These are phyloP conservation scores for Floccularia luteovirens DNA, from an alignment of 768 basidiomycete species.

Conservation along the genomic window DNA sequence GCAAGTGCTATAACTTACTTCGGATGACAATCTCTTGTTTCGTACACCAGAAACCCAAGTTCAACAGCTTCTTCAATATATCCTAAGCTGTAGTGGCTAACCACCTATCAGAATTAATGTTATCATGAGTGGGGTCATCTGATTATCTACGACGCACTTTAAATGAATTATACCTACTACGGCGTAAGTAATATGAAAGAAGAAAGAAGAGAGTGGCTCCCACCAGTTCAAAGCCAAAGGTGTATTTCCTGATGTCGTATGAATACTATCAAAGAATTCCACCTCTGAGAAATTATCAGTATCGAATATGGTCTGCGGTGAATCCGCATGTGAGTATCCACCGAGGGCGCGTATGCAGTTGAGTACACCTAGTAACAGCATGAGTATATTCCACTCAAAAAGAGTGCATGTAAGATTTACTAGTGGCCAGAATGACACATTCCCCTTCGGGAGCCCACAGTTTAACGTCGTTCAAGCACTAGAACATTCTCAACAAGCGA, in stretches of 20 bases:
- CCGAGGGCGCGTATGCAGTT: conserved; percentile 60
- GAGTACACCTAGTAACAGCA: conserved; percentile 35
- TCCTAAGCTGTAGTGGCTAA: conserved; percentile 58
- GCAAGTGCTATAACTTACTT: conserved; percentile 37
- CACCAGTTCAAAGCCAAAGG: conserved; percentile 56
- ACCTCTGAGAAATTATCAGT: conserved; percentile 51
- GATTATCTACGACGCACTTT: conserved; percentile 34
- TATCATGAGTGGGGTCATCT: neutral
- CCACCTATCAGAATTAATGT: conserved; percentile 35
- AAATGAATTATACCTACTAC: conserved; percentile 53
- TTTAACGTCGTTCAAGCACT: conserved; percentile 51
- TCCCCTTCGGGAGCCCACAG: conserved; percentile 51
- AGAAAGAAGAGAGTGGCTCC: conserved; percentile 8
- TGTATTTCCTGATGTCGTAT: conserved; percentile 36
- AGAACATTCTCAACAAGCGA: conserved; percentile 2
- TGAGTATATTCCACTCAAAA: neutral
- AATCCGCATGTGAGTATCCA: conserved; percentile 45
- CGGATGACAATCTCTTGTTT: conserved; percentile 50
- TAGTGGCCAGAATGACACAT: conserved; percentile 42
- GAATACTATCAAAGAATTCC: conserved; percentile 39
- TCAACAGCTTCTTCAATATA: conserved; percentile 48
- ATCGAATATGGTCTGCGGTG: conserved; percentile 49
- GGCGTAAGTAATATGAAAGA: neutral
- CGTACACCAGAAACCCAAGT: conserved; percentile 57
- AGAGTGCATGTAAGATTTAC: conserved; percentile 23